Percentiles rank a stretch among this genome's conserved stretches.
phyloP scores from a whole-genome alignment of 1,139 yeast species.

The Pneumocystis sp. region DNA sequence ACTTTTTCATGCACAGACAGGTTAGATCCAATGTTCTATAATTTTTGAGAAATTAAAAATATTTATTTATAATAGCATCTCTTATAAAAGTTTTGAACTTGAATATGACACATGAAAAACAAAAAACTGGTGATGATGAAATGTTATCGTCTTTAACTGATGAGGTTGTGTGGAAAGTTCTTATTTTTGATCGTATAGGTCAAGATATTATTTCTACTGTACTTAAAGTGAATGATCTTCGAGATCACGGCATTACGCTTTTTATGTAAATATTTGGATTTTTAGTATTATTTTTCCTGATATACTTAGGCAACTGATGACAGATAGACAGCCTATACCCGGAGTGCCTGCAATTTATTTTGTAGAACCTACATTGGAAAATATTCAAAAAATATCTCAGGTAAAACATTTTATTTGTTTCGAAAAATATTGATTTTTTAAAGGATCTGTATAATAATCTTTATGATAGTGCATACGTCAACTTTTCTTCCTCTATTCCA shows the following conservation, averaged over 20 bases:
- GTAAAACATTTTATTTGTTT: neutral
- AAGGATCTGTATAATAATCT: constrained; percentile 56
- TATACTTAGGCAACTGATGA: constrained; percentile 31
- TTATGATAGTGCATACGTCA: constrained; percentile 66
- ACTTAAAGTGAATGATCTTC: constrained; percentile 71
- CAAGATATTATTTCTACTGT: constrained; percentile 80
- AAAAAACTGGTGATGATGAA: neutral
- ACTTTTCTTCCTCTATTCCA: constrained; percentile 66
- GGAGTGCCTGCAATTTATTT: constrained; percentile 93
- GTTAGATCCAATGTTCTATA: neutral
- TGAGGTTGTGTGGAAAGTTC: constrained; percentile 64
- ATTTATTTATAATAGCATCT: neutral
- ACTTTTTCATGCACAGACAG: neutral
- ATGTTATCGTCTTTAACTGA: neutral
- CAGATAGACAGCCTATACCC: constrained; percentile 62
- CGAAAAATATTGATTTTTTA: neutral
- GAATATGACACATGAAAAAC: neutral
- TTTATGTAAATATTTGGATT: constrained; percentile 33
- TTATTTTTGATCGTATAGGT: constrained; percentile 66
- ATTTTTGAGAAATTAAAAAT: neutral
- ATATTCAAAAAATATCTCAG: constrained; percentile 46
- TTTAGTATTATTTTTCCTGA: neutral
- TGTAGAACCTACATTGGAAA: constrained; percentile 71
- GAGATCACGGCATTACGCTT: constrained; percentile 66
- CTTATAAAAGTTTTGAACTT: neutral